Conservation (phyloP, 2,329 filamentous ascomycete species). For the Sporothrix humicola region DNA sequence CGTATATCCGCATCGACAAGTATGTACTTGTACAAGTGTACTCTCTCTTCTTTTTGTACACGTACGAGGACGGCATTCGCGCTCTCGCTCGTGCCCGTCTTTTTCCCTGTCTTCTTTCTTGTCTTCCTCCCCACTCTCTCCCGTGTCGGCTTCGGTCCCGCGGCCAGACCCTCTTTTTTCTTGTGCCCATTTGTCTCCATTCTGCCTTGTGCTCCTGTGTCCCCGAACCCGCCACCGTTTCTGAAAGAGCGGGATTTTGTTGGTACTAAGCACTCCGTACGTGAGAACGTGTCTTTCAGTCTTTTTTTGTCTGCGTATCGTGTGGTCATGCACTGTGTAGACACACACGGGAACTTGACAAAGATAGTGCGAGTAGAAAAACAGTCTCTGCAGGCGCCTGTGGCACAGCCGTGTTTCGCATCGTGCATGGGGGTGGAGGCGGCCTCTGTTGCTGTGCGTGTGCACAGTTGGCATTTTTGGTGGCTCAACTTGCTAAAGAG, state of each 20-base stretch:
- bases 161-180: background rate
- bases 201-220: background rate
- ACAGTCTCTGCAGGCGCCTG: background rate
- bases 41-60: background rate
- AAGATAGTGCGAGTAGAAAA: too few relatives aligned
- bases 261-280: background rate
- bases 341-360: background rate
- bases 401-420: constrained; percentile 29
- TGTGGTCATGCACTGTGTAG: background rate
- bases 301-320: background rate
- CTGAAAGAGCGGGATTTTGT: constrained; percentile 15
- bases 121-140: background rate
- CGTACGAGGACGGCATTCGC: constrained; percentile 8
- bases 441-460: background rate
- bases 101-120: background rate
- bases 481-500: background rate
- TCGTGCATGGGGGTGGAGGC: background rate
- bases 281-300: background rate
- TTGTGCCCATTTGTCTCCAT: background rate
- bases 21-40: background rate
- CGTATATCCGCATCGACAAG: constrained; percentile 13
- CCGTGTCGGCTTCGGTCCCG: constrained; percentile 19
- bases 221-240: background rate
- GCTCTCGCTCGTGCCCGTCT: background rate
- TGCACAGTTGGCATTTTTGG: background rate